A percentile compares a stretch with the other conserved stretches of the same genome.
phyloP scores from a whole-genome alignment of 139 green algal genomes.

The Coelastrella sp. region DNA sequence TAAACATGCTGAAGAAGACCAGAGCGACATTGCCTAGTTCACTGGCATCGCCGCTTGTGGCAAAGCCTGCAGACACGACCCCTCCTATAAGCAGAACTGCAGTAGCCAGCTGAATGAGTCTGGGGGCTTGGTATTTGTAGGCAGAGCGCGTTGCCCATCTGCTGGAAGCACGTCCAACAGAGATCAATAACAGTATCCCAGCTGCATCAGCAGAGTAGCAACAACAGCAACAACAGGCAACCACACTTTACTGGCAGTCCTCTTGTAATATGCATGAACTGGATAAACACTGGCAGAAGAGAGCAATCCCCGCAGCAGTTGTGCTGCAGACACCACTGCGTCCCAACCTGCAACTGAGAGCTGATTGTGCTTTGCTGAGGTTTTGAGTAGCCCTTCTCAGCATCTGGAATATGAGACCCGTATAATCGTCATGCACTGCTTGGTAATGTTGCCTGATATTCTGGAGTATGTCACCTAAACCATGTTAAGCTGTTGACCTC shows the following conservation, averaged over 20 bases:
- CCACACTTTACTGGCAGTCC: background rate
- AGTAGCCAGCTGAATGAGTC: background rate
- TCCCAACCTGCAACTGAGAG: too few relatives aligned
- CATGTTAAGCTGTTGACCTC: too few relatives aligned
- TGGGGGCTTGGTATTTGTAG: background rate
- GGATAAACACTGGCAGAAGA: too few relatives aligned
- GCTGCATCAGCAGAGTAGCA: background rate
- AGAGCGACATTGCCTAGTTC: conserved; percentile 3
- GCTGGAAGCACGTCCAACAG: background rate
- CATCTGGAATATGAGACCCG: too few relatives aligned
- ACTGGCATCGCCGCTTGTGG: conserved; percentile 1
- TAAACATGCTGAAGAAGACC: conserved; percentile 24
- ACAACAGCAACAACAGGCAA: background rate
- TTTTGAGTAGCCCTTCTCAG: too few relatives aligned
- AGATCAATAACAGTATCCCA: background rate
- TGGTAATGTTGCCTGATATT: too few relatives aligned
- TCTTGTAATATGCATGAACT: too few relatives aligned
- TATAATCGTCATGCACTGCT: too few relatives aligned
- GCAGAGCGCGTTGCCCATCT: background rate
- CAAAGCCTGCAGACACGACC: background rate
- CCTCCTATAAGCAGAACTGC: background rate
- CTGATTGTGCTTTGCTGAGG: too few relatives aligned
- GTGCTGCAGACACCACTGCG: too few relatives aligned
- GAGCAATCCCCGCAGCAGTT: too few relatives aligned
- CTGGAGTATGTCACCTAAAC: too few relatives aligned